Base-by-base conservation (phyloP, 768 basidiomycete genomes). In the Coprinellus micaceus region DNA sequence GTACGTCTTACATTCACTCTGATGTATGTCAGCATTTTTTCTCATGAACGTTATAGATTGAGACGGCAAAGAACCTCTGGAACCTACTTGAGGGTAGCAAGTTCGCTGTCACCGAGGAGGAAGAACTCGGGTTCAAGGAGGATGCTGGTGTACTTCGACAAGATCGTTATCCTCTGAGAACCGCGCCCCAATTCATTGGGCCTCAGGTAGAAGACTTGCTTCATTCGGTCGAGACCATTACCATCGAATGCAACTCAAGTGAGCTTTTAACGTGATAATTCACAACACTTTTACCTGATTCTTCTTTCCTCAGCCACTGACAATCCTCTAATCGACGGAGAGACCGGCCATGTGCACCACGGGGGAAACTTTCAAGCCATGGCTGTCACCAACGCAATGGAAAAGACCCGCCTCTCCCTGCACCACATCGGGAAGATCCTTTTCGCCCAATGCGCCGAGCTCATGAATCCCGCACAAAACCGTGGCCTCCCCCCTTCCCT, bases 291-390 rank as follows among this genome's bases (percentile, higher is more conserved):
- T 53, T 53, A 39, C 46, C n/a, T 41, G 47, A 6, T 43, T 19
- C 7, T 33, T 33, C 7, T 6, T 33, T 33, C 37, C 58, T 44
- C 53, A 89, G 86, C 92, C 19, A 94, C 92, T 3, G 92, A 94
- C 66, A 94, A 94, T 66, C 92, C 92, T 1, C 80, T 94, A 7
- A 76, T 93, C 37, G 88, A 94, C 58, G 77, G 78, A 40, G 78
- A 84, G 61, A 81, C 80, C 4, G 83, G 83, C 2, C 74, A 72
- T 51, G 76, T 92, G 19, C 88, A 92, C 67, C 81, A 92, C 54
- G 92, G 90, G 28, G 92, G 92, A 15, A 94, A 94, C 67, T 94
- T 94, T 82, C 91, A 94, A 66, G 89, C 90, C 0, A 88, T 91
- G 80, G 77, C 89, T 2, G 84, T 94, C 39, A 89, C 89, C 7